Evolutionary conservation across 2,329 filamentous ascomycete genomes (phyloP).

Genomic region (Talaromyces sp.): DNA sequence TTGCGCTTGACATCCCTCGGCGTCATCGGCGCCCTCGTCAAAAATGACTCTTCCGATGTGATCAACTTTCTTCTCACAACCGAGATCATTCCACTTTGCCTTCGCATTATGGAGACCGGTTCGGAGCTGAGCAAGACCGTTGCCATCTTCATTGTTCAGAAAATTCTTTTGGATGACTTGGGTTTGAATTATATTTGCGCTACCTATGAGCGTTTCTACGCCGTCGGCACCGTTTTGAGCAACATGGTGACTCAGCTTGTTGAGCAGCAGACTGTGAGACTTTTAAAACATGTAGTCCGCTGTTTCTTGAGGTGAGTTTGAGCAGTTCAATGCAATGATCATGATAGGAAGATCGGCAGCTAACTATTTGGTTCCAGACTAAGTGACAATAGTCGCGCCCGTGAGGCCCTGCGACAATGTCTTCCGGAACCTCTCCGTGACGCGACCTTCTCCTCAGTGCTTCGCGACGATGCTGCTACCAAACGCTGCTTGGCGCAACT

Average conservation of each 20-base stretch:
- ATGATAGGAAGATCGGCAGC: not conserved
- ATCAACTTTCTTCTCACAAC: slow-evolving; percentile 99
- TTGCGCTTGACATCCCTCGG: slow-evolving; percentile 91
- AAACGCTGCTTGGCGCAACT: slow-evolving; percentile 97
- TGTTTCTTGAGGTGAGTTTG: slow-evolving; percentile 81
- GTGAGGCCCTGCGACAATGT: slow-evolving; percentile 91
- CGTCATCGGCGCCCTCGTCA: slow-evolving; percentile 93
- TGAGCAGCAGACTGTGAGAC: slow-evolving; percentile 90
- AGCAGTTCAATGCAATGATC: not conserved
- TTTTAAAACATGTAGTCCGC: slow-evolving; percentile 94
- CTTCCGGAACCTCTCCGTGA: slow-evolving; percentile 97
- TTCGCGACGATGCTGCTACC: slow-evolving; percentile 93
- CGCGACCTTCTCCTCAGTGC: slow-evolving; percentile 91
- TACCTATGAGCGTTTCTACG: slow-evolving; percentile 97
- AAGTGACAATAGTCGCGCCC: slow-evolving; percentile 91
- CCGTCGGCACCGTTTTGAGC: slow-evolving; percentile 91
- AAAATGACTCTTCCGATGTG: slow-evolving; percentile 97
- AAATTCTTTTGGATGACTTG: slow-evolving; percentile 94
- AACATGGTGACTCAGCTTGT: slow-evolving; percentile 99
- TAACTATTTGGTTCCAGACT: slow-evolving; percentile 54
- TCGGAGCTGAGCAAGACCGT: slow-evolving; percentile 98
- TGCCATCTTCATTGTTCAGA: slow-evolving; percentile 98
- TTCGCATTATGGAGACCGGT: slow-evolving; percentile 98
- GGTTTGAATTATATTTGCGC: slow-evolving; percentile 97
- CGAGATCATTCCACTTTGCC: slow-evolving; percentile 94